Conservation (phyloP, 2,329 filamentous ascomycete species). For the Sodiomyces alkalinus region DNA sequence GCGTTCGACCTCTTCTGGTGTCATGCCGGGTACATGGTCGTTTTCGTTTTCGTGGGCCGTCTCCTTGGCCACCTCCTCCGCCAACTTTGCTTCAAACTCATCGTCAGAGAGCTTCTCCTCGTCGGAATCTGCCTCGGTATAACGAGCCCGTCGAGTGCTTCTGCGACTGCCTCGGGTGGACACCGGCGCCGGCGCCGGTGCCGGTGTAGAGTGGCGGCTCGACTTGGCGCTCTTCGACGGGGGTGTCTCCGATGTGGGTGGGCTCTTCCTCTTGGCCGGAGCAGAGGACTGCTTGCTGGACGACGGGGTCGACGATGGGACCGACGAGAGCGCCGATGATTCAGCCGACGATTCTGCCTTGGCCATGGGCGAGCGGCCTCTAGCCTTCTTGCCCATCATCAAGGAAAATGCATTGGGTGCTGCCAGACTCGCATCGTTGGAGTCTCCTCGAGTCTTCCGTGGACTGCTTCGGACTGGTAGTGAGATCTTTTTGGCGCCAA, state of each 20-base stretch:
- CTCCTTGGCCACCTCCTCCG: constrained; percentile 37
- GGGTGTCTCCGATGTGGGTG: constrained; percentile 15
- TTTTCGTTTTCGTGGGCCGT: too few relatives aligned
- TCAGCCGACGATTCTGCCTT: too few relatives aligned
- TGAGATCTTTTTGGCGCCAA: constrained; percentile 9
- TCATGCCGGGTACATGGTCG: constrained; percentile 20
- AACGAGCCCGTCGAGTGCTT: constrained; percentile 13
- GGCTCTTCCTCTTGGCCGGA: constrained; percentile 17
- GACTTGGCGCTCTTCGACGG: constrained; percentile 57
- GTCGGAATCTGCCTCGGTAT: constrained; percentile 41
- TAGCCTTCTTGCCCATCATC: constrained; percentile 32
- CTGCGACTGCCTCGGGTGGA: constrained; percentile 18
- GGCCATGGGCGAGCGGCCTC: constrained; percentile 10
- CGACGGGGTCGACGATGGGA: constrained; percentile 3
- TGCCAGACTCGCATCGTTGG: constrained; percentile 7
- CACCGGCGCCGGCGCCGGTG: constrained; percentile 29
- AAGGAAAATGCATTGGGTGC: constrained; percentile 32
- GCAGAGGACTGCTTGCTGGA: constrained; percentile 6
- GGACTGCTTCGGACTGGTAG: constrained; percentile 22
- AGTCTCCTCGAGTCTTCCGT: constrained; percentile 13
- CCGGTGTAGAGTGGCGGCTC: constrained; percentile 61
- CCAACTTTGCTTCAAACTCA: constrained; percentile 68
- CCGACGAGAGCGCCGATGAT: constrained; percentile 5
- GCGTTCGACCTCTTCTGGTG: constrained; percentile 46
- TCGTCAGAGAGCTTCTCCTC: constrained; percentile 59